Percentiles rank a stretch among this genome's conserved stretches.
phyloP scores from a whole-genome alignment of 169 alveolate species.

The Eimeria tenella region DNA sequence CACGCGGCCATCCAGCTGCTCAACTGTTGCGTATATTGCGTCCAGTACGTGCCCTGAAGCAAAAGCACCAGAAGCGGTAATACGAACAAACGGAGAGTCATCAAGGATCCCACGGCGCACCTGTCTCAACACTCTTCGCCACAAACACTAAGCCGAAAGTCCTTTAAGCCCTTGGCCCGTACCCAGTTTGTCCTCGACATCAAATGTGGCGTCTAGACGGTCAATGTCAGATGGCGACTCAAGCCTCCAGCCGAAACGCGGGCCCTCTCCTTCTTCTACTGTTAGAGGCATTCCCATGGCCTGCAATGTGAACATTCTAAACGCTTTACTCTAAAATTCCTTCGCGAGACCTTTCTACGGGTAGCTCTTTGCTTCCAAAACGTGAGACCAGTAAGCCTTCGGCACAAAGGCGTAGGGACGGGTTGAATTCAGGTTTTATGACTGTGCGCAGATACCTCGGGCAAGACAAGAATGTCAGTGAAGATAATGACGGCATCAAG shows the following conservation, averaged over 20 bases:
- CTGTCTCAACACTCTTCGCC: background rate
- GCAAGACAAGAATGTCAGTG: slow-evolving; percentile 90
- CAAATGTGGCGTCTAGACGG: slow-evolving; percentile 70
- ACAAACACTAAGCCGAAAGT: background rate
- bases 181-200: slow-evolving; percentile 81
- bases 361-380: too few relatives aligned
- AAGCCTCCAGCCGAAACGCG: slow-evolving; percentile 82
- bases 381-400: too few relatives aligned
- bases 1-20: slow-evolving; percentile 83
- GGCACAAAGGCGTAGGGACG: too few relatives aligned
- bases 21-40: slow-evolving; percentile 82
- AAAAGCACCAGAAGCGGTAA: slow-evolving; percentile 1
- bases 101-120: background rate
- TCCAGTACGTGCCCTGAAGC: slow-evolving; percentile 87
- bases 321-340: too few relatives aligned
- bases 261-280: slow-evolving; percentile 85
- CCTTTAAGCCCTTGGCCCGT: background rate
- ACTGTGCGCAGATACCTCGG: slow-evolving; percentile 79
- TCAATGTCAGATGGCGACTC: slow-evolving; percentile 83
- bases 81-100: background rate
- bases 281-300: slow-evolving; percentile 86
- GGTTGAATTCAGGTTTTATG: background rate
- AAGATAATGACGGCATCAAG: slow-evolving; percentile 89
- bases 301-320: background rate
- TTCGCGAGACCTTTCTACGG: too few relatives aligned